Percentiles rank a stretch among this genome's conserved stretches.
These are phyloP conservation scores for Millerozyma miso DNA, from an alignment of 805 yeast species.

Conservation along the genomic window DNA sequence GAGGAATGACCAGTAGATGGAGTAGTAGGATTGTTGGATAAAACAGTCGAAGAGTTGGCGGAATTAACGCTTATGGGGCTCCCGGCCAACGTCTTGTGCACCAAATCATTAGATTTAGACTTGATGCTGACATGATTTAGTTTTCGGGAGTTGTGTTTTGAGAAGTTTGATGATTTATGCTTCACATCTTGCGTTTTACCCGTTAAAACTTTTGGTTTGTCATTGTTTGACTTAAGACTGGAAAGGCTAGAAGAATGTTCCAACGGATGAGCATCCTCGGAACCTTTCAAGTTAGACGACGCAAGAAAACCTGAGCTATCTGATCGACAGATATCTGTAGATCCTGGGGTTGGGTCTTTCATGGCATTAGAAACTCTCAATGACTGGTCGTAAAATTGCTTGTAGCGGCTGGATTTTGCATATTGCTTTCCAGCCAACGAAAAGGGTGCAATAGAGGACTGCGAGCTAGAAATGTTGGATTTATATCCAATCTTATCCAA, in stretches of 20 bases:
- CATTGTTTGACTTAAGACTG: slow-evolving; percentile 13
- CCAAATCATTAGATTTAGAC: not conserved
- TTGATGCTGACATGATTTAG: not conserved
- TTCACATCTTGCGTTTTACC: slow-evolving; percentile 4
- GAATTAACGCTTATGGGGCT: slow-evolving; percentile 27
- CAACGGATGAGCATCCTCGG: slow-evolving; percentile 10
- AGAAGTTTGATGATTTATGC: not conserved
- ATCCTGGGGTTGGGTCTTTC: slow-evolving; percentile 25
- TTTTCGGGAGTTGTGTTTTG: not conserved
- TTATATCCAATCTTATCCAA: slow-evolving; percentile 1
- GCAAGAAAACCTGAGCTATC: slow-evolving; percentile 5
- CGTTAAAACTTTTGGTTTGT: slow-evolving; percentile 1
- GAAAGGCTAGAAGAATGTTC: slow-evolving; percentile 27
- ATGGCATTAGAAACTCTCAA: slow-evolving; percentile 41
- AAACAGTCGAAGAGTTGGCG: slow-evolving; percentile 24
- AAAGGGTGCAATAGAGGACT: slow-evolving; percentile 10
- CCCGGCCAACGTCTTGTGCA: slow-evolving; percentile 9
- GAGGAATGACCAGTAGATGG: slow-evolving; percentile 30
- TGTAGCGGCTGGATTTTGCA: slow-evolving; percentile 45
- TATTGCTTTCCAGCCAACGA: slow-evolving; percentile 26
- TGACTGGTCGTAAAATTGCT: slow-evolving; percentile 45
- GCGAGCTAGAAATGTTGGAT: slow-evolving; percentile 6
- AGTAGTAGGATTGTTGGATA: slow-evolving; percentile 24
- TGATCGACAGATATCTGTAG: slow-evolving; percentile 17
- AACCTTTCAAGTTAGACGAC: not conserved